Evolutionary conservation across 495 filamentous ascomycete genomes (phyloP).

Genomic region (Podospora australis): DNA sequence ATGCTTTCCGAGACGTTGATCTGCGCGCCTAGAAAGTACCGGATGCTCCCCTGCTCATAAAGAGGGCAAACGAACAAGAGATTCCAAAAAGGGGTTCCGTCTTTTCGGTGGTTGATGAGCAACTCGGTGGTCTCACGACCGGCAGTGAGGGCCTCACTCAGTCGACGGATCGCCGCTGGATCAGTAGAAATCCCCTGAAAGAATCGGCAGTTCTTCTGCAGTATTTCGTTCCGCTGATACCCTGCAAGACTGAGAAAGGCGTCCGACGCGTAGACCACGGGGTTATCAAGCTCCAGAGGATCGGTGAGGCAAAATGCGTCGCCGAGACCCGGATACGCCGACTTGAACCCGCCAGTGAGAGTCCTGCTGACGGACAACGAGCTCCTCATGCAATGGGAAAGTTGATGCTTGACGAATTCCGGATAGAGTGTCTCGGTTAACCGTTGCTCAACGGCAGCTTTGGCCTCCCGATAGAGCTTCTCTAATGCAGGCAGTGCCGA

Average conservation of each 20-base stretch:
- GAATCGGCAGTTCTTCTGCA: slow-evolving; percentile 46
- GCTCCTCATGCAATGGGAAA: slow-evolving; percentile 20
- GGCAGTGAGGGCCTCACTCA: slow-evolving; percentile 35
- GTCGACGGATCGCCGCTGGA: slow-evolving; percentile 27
- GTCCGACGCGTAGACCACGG: slow-evolving; percentile 46
- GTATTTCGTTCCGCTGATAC: slow-evolving; percentile 40
- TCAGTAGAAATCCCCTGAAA: slow-evolving; percentile 46
- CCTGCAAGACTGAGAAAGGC: slow-evolving; percentile 44
- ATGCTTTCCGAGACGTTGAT: slow-evolving; percentile 51
- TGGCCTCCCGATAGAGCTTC: slow-evolving; percentile 39
- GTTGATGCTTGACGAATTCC: slow-evolving; percentile 40
- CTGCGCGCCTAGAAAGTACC: slow-evolving; percentile 49
- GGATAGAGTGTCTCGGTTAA: slow-evolving; percentile 42
- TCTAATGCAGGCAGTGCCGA: slow-evolving; percentile 38
- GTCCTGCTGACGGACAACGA: slow-evolving; percentile 15
- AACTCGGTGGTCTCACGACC: slow-evolving; percentile 45
- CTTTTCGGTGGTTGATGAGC: slow-evolving; percentile 46
- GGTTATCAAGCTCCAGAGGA: slow-evolving; percentile 35
- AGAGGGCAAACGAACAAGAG: slow-evolving; percentile 48
- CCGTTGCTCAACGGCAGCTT: slow-evolving; percentile 35
- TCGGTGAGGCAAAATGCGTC: slow-evolving; percentile 31
- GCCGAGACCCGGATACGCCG: slow-evolving; percentile 30
- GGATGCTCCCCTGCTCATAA: slow-evolving; percentile 34
- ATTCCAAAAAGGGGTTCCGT: slow-evolving; percentile 52
- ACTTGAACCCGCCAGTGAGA: slow-evolving; percentile 8